Base-by-base conservation (phyloP, 2,329 filamentous ascomycete species). In the Neopestalotiopsis sp. region DNA sequence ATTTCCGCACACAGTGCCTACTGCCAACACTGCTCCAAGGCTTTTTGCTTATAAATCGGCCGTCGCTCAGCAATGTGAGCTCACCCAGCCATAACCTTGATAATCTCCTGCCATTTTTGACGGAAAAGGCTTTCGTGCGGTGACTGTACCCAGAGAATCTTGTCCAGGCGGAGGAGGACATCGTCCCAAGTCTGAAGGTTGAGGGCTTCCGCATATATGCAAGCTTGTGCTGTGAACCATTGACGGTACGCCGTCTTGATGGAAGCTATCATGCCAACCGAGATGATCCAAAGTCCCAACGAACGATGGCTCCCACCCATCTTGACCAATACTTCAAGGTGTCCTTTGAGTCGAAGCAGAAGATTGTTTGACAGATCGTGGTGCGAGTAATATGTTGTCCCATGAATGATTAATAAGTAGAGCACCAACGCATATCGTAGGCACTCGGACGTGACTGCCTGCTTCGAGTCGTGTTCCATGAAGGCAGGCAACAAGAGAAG, bases 351-450 rank as follows among this genome's bases (percentile, higher is more conserved):
- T 24, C 73, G 77, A 2, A 68, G 34, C 13, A 83, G 70, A 1
- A 85, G 76, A 0, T 71, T 75, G 61, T 79, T 78, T 4, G 80
- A 69, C 12, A 87, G 77, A 10, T 77, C 79, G 0, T 77, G 79
- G 69, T 89, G 87, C 1, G 86, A 84, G 70, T 86, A 89, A 71
- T 89, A 89, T 9, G 86, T 87, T 34, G 86, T 83, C 0, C 87
- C 87, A 12, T 89, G 87, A 0, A 86, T 78, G 56, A 81, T 80
- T 20, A 89, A 81, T 83, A 89, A 85, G 76, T 87, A 88, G 0
- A 88, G 79, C 0, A 83, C 74, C 1, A 83, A 77, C 3, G 81
- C 81, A 66, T 82, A 83, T 9, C 86, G 85, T n/a, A 88, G 66
- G 67, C 78, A 83, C 72, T 87, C 83, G 0, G 82, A 79, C 1